A percentile compares a stretch with the other conserved stretches of the same genome.
These are phyloP conservation scores for Candida broadrunensis DNA, from an alignment of 805 yeast genomes.

Conservation along the genomic window DNA sequence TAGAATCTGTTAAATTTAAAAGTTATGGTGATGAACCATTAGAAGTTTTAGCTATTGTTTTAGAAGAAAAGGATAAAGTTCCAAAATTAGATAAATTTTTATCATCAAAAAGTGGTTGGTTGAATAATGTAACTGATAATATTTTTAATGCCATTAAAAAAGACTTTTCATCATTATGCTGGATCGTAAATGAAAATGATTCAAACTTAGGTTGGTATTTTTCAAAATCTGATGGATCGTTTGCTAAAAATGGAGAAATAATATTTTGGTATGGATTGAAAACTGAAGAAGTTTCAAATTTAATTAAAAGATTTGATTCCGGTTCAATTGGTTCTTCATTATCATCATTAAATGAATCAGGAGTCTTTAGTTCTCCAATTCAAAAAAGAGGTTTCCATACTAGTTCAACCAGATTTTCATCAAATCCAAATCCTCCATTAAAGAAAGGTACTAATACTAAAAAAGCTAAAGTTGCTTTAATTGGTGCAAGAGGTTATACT, in stretches of 20 bases:
- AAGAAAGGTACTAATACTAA: slow-evolving; percentile 59
- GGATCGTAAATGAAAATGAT: slow-evolving; percentile 90
- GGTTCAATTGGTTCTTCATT: slow-evolving; percentile 32
- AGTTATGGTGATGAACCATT: slow-evolving; percentile 94
- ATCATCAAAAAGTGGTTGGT: slow-evolving; percentile 91
- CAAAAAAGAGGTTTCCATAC: slow-evolving; percentile 55
- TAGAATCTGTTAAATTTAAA: slow-evolving; percentile 62
- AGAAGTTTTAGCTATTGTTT: slow-evolving; percentile 88
- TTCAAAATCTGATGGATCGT: slow-evolving; percentile 90
- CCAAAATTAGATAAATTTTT: slow-evolving; percentile 82
- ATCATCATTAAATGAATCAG: slow-evolving; percentile 39
- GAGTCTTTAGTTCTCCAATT: slow-evolving; percentile 45
- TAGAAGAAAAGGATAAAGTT: slow-evolving; percentile 42
- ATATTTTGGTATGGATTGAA: slow-evolving; percentile 94
- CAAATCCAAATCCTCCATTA: slow-evolving; percentile 73
- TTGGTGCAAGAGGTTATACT: slow-evolving; percentile 98
- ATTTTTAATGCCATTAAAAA: slow-evolving; percentile 78
- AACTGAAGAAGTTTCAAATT: slow-evolving; percentile 55
- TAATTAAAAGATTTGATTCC: slow-evolving; percentile 53
- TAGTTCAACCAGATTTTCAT: slow-evolving; percentile 23
- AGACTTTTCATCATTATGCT: slow-evolving; percentile 71
- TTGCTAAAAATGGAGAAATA: slow-evolving; percentile 81
- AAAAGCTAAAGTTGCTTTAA: slow-evolving; percentile 78
- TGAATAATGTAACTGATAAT: slow-evolving; percentile 94
- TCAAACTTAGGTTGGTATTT: slow-evolving; percentile 90